A percentile compares a stretch with the other conserved stretches of the same genome.
Conservation (phyloP, 1,284 basidiomycete genomes). For the Puccinia brachypodii region DNA sequence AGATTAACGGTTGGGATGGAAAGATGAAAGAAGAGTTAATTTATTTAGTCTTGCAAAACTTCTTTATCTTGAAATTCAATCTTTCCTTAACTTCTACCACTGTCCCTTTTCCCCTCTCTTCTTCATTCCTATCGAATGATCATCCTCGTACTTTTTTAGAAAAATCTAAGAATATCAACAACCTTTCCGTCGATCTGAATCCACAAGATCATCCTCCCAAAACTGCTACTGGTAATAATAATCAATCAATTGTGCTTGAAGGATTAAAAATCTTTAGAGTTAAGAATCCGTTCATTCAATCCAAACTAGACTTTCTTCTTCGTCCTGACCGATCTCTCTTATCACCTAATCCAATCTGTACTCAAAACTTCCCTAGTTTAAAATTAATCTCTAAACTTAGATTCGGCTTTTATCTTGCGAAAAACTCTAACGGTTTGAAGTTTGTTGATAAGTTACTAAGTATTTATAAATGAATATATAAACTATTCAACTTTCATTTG, state of each 20-base stretch:
- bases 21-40: conserved; percentile 48
- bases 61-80: neutral
- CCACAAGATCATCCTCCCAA: neutral
- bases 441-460: conserved; percentile 4
- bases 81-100: neutral
- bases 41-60: conserved; percentile 30
- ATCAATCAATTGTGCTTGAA: neutral
- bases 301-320: conserved; percentile 15
- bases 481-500: too few relatives aligned
- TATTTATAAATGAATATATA: conserved; percentile 8
- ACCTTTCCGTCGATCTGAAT: neutral
- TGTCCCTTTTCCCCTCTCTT: neutral
- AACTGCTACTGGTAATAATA: too few relatives aligned
- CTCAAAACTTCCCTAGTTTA: conserved; percentile 26
- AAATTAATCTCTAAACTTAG: conserved; percentile 34
- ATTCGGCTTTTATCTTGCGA: conserved; percentile 23
- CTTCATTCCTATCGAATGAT: neutral
- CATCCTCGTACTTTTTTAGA: neutral
- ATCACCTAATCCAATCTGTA: neutral
- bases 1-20: conserved; percentile 43
- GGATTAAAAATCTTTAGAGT: neutral
- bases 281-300: conserved; percentile 3
- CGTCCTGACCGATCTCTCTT: neutral
- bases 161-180: neutral
- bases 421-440: conserved; percentile 27